phyloP scores from a whole-genome alignment of 768 basidiomycete genomes.

The Boletus huronensis region DNA sequence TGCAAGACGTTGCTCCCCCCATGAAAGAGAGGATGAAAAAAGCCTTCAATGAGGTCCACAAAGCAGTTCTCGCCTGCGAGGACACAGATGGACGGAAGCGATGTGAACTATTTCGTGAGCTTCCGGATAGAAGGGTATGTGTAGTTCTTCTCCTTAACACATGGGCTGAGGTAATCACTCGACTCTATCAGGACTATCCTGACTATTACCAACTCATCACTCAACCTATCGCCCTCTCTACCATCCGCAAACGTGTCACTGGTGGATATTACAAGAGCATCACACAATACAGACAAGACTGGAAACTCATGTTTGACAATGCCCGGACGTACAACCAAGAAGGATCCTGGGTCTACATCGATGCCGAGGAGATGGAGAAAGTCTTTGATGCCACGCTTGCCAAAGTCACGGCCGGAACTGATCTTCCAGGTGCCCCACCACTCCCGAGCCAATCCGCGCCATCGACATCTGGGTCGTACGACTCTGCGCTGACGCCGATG shows the following conservation, averaged over 20 bases:
- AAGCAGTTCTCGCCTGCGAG: slow-evolving; percentile 68
- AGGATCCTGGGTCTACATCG: slow-evolving; percentile 91
- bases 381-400: slow-evolving; percentile 73
- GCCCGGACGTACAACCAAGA: slow-evolving; percentile 93
- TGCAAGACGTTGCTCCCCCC: slow-evolving; percentile 52
- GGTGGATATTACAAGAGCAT: slow-evolving; percentile 71
- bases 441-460: slow-evolving; percentile 27
- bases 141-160: not conserved
- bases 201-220: slow-evolving; percentile 90
- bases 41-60: slow-evolving; percentile 71
- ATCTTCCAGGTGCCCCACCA: slow-evolving; percentile 68
- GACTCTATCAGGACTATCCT: slow-evolving; percentile 66
- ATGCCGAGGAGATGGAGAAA: slow-evolving; percentile 93
- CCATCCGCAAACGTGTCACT: slow-evolving; percentile 74
- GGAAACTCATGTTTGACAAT: slow-evolving; percentile 90
- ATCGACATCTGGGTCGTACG: slow-evolving; percentile 46
- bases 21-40: slow-evolving; percentile 80
- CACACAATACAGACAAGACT: slow-evolving; percentile 69
- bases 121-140: slow-evolving; percentile 74
- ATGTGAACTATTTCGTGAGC: slow-evolving; percentile 82
- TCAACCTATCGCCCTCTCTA: slow-evolving; percentile 83
- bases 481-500: slow-evolving; percentile 75
- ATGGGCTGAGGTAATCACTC: slow-evolving; percentile 10
- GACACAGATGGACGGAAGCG: slow-evolving; percentile 74
- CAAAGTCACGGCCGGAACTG: slow-evolving; percentile 59